A percentile compares a stretch with the other conserved stretches of the same genome.
Conservation (phyloP, 345 rosid genomes). For the Theobroma cacao region DNA sequence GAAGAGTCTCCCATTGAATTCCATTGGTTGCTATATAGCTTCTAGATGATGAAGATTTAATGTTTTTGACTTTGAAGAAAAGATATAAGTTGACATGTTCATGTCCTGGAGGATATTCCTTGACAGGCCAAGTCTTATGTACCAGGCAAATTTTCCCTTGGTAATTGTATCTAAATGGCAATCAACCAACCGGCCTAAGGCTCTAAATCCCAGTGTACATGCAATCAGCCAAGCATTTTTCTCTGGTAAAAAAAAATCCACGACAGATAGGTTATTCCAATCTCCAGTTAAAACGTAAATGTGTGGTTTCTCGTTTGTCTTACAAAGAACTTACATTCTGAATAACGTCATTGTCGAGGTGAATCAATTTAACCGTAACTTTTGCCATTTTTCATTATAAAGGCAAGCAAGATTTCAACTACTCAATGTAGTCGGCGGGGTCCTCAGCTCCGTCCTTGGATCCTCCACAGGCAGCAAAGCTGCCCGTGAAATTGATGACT, state of each 20-base stretch:
- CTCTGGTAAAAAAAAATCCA: too few relatives aligned
- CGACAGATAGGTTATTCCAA: too few relatives aligned
- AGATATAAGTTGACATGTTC: neutral
- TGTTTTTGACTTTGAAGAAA: neutral
- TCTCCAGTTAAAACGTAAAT: too few relatives aligned
- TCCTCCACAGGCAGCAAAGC: neutral
- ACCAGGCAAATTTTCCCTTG: neutral
- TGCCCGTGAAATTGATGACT: neutral
- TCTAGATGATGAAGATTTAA: neutral
- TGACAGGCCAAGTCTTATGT: neutral
- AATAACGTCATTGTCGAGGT: too few relatives aligned
- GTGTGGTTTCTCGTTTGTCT: too few relatives aligned
- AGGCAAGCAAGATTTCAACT: neutral
- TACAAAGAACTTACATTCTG: too few relatives aligned
- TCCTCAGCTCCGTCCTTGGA: neutral
- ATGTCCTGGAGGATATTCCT: neutral
- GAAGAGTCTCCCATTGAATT: neutral
- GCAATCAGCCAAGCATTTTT: neutral
- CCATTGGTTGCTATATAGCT: neutral
- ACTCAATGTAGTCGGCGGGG: neutral
- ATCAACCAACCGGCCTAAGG: neutral
- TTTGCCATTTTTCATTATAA: neutral
- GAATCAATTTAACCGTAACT: neutral
- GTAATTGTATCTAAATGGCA: neutral
- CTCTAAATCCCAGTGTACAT: neutral